Evolutionary conservation across 805 yeast species (phyloP).

Genomic region (Kluyveromyces aestuarii): DNA sequence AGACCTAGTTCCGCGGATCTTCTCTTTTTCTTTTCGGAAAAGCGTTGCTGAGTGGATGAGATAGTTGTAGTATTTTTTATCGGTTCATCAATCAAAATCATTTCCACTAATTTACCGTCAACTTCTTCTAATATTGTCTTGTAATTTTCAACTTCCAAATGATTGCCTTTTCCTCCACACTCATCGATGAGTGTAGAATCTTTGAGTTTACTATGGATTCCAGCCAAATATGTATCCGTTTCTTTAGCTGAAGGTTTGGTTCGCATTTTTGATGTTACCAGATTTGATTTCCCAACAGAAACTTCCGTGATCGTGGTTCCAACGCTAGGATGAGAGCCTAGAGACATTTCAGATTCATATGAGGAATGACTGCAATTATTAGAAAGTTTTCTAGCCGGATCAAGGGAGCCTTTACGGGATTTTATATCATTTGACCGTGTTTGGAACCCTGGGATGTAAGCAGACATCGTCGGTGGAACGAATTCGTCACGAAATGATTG

Average conservation of each 20-base stretch:
- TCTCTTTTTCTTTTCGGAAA: neutral
- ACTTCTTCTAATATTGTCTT: conserved; percentile 10
- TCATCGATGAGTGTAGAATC: too few relatives aligned
- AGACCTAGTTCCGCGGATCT: conserved; percentile 9
- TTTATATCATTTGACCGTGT: neutral
- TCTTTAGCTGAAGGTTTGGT: neutral
- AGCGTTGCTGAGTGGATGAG: neutral
- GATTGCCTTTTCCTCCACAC: too few relatives aligned
- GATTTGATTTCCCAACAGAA: neutral
- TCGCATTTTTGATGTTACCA: neutral
- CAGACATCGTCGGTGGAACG: neutral
- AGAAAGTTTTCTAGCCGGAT: conserved; percentile 21
- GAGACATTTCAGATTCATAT: conserved; percentile 21
- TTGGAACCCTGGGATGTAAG: neutral
- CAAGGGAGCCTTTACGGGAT: conserved; percentile 4
- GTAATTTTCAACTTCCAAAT: neutral
- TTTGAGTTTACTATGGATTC: neutral
- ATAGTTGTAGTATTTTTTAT: conserved; percentile 1
- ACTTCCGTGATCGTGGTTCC: neutral
- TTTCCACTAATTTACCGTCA: conserved; percentile 19
- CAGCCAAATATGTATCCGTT: neutral
- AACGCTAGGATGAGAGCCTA: conserved; percentile 9
- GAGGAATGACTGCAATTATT: conserved; percentile 18
- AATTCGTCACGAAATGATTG: conserved; percentile 12
- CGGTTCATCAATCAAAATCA: conserved; percentile 18